phyloP scores from a whole-genome alignment of 2,329 filamentous ascomycete species.

The Herpotrichia juniperi region DNA sequence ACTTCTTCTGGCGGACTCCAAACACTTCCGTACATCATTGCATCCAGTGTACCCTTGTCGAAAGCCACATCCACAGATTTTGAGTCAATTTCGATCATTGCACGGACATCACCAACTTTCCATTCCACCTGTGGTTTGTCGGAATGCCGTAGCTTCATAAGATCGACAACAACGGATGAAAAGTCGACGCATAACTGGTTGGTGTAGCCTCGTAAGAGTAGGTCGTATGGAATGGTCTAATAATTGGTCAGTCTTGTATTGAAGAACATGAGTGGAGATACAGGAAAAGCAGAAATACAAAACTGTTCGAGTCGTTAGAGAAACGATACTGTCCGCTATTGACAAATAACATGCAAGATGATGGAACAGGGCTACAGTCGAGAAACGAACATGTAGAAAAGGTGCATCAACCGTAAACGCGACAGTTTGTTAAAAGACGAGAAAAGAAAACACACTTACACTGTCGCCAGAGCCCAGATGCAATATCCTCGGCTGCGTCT shows the following conservation, averaged over 20 bases:
- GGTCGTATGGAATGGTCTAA: slow-evolving; percentile 60
- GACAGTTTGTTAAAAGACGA: neutral
- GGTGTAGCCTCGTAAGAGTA: slow-evolving; percentile 55
- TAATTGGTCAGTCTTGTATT: slow-evolving; percentile 2
- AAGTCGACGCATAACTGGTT: slow-evolving; percentile 64
- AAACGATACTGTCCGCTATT: too few species aligned
- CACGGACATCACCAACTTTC: slow-evolving; percentile 58
- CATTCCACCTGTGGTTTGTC: slow-evolving; percentile 53
- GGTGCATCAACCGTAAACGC: neutral
- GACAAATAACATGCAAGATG: too few species aligned
- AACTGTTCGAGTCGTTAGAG: too few species aligned
- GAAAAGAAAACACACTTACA: slow-evolving; percentile 45
- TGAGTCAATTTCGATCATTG: slow-evolving; percentile 52
- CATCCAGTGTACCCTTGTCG: slow-evolving; percentile 63
- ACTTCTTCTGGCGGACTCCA: slow-evolving; percentile 61
- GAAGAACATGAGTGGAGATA: too few species aligned
- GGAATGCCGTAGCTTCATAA: slow-evolving; percentile 57
- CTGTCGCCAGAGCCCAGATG: slow-evolving; percentile 66
- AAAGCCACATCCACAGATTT: slow-evolving; percentile 61
- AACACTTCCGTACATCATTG: slow-evolving; percentile 61
- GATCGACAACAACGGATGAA: slow-evolving; percentile 58
- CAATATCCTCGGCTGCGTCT: slow-evolving; percentile 52
- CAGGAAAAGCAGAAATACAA: too few species aligned
- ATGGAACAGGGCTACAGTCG: too few species aligned
- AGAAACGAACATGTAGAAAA: too few species aligned